Evolutionary conservation across 2,329 filamentous ascomycete genomes (phyloP), one percentile per base, ranked within the genome.

Genomic region (Paradendryphiella salina): DNA sequence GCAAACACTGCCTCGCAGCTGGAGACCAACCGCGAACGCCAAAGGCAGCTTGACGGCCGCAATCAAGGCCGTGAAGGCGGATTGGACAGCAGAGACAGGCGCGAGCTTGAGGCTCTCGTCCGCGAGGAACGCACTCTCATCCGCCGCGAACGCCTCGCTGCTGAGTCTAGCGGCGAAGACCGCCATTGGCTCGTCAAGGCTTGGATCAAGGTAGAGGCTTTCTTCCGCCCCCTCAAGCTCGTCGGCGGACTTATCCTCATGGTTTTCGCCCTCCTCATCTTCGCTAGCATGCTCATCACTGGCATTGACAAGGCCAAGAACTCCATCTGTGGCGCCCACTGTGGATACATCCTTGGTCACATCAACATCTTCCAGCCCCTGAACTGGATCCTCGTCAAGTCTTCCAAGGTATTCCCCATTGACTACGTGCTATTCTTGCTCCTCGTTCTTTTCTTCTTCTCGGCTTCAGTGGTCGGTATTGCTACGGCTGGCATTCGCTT

Each of bases 291-390:
- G 90, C 82, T 97, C 61, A 88, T 97, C 69, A 97, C 93, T 0
- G 88, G 86, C 60, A 91, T 97, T 66, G 94, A 99, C 82, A 97
- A 97, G 77, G 90, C 91, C 29, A 92, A 88, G 73, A 96, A 97
- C 77, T 96, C 92, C 3, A 78, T 95, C 56, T 99, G 94, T 82
- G 93, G 94, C 72, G 79, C 85, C 52, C 86, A 85, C 63, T 99
- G 94, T 70, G 94, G 94, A 56, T 99, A 96, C 75, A 89, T 97
- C 41, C 81, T 99, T 4, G 90, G 86, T 35, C 81, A 86, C 67
- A 88, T 95, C 72, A 90, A 95, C 71, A 85, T 97, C 62, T 96
- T 96, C 79, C 94, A 99, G 71, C 94, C 94, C 1, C 79, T 96
- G 68, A 97, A 99, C 76, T 96, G 87, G 83, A 79, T 96, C 50